Conservation (phyloP, 495 filamentous ascomycete genomes). For the Hypoxylon subgilvum region DNA sequence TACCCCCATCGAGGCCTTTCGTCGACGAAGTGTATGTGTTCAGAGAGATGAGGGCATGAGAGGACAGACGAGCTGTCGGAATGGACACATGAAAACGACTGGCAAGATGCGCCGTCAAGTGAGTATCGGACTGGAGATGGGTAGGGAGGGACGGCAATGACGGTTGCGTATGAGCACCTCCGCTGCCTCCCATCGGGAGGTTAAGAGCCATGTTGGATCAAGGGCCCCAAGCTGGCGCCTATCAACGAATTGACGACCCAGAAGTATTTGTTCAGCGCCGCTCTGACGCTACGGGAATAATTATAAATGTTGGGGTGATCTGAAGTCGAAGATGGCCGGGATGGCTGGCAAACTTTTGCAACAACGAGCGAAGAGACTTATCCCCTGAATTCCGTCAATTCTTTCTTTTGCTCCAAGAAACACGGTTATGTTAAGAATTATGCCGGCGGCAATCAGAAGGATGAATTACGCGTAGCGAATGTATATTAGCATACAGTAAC, state of each 20-base stretch:
- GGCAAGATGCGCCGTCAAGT: constrained; percentile 92
- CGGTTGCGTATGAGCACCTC: constrained; percentile 80
- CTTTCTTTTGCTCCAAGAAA: neutral
- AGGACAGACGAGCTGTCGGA: constrained; percentile 85
- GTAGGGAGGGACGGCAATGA: constrained; percentile 86
- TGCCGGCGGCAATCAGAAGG: constrained; percentile 11
- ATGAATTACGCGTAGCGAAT: constrained; percentile 35
- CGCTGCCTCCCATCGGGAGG: constrained; percentile 52
- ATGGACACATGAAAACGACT: constrained; percentile 92
- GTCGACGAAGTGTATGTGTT: constrained; percentile 91
- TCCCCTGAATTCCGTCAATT: constrained; percentile 1
- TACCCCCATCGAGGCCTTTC: constrained; percentile 85
- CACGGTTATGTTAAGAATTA: constrained; percentile 7
- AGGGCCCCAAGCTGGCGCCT: constrained; percentile 40
- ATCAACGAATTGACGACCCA: constrained; percentile 22
- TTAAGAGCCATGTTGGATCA: constrained; percentile 52
- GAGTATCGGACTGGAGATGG: constrained; percentile 94
- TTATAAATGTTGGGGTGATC: neutral
- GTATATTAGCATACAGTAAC: constrained; percentile 40
- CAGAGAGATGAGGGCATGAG: constrained; percentile 84
- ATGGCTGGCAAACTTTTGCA: constrained; percentile 16
- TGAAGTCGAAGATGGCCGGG: constrained; percentile 9
- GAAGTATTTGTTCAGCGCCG: constrained; percentile 14
- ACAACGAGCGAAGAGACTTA: constrained; percentile 14
- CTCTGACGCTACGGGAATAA: constrained; percentile 9